phyloP scores from a whole-genome alignment of 2,329 filamentous ascomycete species.

The Claviceps sp. region DNA sequence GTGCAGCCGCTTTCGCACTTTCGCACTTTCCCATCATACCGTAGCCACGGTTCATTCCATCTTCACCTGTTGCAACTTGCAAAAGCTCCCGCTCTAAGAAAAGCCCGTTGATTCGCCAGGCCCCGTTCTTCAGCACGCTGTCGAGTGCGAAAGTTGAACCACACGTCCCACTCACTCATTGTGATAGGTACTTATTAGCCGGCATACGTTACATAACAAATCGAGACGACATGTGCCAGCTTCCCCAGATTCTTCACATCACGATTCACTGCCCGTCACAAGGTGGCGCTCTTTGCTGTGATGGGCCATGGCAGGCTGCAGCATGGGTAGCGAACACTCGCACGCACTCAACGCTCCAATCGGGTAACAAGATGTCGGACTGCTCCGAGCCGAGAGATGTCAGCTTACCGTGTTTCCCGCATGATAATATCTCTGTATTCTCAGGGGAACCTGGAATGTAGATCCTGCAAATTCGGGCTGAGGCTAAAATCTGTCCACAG shows the following conservation, averaged over 20 bases:
- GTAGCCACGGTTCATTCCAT: no score
- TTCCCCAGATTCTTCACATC: not conserved
- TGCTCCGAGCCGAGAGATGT: not conserved
- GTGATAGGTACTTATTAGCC: not conserved
- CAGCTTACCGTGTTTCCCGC: not conserved
- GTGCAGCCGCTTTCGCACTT: no score
- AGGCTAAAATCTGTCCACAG: no score
- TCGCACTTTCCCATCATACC: no score
- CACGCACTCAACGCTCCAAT: not conserved
- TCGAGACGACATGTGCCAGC: not conserved
- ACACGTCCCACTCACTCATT: not conserved
- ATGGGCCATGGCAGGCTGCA: not conserved
- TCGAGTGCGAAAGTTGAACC: not conserved
- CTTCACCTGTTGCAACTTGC: no score
- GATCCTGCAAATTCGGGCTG: no score
- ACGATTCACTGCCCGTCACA: not conserved
- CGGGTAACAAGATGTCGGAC: not conserved
- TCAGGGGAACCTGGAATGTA: no score
- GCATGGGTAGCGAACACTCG: not conserved
- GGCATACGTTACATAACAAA: not conserved
- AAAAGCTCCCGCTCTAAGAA: no score
- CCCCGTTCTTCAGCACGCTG: not conserved
- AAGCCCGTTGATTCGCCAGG: no score
- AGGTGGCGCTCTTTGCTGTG: not conserved
- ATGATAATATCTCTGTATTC: no score